Percentiles rank a stretch among this genome's conserved stretches.
These are phyloP conservation scores for Macrocystidia cucumis DNA, from an alignment of 1,284 basidiomycete genomes.

Conservation along the genomic window DNA sequence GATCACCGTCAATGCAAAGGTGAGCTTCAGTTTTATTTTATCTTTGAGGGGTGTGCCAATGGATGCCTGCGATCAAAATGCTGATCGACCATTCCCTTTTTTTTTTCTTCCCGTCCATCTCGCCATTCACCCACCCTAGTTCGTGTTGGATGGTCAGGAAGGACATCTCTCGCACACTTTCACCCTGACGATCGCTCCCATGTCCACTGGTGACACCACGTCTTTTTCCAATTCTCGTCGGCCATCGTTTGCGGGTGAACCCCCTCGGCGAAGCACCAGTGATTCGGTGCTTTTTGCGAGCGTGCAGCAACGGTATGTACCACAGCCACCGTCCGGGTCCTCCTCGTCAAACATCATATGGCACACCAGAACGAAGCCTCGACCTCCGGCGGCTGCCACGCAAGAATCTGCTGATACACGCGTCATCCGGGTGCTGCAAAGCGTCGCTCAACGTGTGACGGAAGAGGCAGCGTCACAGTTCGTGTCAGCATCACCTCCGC, in stretches of 20 bases:
- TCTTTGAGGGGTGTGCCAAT: constrained; percentile 4
- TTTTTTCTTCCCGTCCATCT: too few species aligned
- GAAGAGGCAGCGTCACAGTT: constrained; percentile 65
- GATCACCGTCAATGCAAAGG: constrained; percentile 65
- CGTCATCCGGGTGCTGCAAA: constrained; percentile 68
- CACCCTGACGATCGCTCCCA: constrained; percentile 63
- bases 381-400: constrained; percentile 16
- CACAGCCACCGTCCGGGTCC: too few species aligned
- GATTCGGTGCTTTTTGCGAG: constrained; percentile 42
- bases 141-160: constrained; percentile 64
- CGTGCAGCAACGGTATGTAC: constrained; percentile 25
- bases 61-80: too few species aligned
- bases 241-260: constrained; percentile 53
- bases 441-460: constrained; percentile 66
- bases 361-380: constrained; percentile 17
- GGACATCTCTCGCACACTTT: constrained; percentile 60
- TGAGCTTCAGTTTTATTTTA: constrained; percentile 20
- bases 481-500: constrained; percentile 39
- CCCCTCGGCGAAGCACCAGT: constrained; percentile 50
- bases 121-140: constrained; percentile 33
- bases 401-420: constrained; percentile 34
- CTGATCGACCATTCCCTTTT: constrained; percentile 8
- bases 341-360: constrained; percentile 3
- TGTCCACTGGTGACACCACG: constrained; percentile 57
- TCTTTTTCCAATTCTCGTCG: constrained; percentile 45